Base-by-base conservation (phyloP, 805 yeast species). In the Cyberlindnera mycetangii region DNA sequence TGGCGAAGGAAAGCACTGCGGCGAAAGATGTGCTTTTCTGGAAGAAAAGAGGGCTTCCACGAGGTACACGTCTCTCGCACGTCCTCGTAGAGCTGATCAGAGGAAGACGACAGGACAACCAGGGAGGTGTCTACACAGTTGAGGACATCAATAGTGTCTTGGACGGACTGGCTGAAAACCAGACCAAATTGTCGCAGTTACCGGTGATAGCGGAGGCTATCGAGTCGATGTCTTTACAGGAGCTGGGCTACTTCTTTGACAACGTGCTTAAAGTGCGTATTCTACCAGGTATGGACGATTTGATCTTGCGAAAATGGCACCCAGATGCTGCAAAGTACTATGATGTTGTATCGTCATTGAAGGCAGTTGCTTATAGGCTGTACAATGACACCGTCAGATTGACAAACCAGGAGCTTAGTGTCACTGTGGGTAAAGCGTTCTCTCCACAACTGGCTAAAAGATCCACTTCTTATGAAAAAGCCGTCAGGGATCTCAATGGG, bases 381-480 rank as follows among this genome's bases (percentile, higher is more conserved):
- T 59, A 67, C 42, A 83, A 84, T 53, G 79, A 81, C 0, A 48
- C 53, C 1, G 48, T 55, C 14, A 60, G 81, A 34, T 62, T 85
- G 10, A 56, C 71, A 1, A 61, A 66, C 16, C 48, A 53, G n/a
- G 75, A 70, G 6, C 48, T 69, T 15, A 49, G 62, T 4, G 60
- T 71, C 28, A 63, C 64, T 14, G 37, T 65, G 10, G 66, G 67
- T 5, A 53, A 54, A 41, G 68, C 74, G 15, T 92, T 89, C 61
- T 73, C 76, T 18, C 96, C 97, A 0, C 95, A 87, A 64, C 64
- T 85, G 17, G 82, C 95, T 0, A 70, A 75, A 28, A 82, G 79
- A 48, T 68, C 81, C 1, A 64, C 68, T 4, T 66, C 75, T 14
- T 80, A 83, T 57, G 72, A 70, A 2, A 67, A 70, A 3, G 62